Conservation (phyloP, 768 basidiomycete genomes). For the Agaricus sinodeliciosus region DNA sequence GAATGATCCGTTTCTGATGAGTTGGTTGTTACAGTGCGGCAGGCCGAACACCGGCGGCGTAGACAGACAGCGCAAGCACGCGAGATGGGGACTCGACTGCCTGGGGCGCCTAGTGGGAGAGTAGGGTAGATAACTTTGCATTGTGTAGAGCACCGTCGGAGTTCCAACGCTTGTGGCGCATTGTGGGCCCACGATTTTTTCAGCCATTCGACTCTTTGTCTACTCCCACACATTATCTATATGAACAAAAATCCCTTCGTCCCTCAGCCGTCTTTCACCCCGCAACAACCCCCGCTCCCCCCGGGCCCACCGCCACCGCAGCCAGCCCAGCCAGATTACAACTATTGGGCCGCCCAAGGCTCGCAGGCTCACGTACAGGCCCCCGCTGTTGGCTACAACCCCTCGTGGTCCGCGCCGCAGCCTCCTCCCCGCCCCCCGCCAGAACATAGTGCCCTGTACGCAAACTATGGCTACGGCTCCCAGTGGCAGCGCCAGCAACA, state of each 20-base stretch:
- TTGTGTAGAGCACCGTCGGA: constrained; percentile 7
- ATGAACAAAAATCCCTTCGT: constrained; percentile 89
- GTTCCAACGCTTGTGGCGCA: not conserved
- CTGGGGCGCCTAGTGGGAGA: constrained; percentile 45
- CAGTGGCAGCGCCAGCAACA: constrained; percentile 70
- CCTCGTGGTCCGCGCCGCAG: constrained; percentile 63
- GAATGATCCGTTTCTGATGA: not conserved
- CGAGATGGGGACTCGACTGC: constrained; percentile 65
- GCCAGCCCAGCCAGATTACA: constrained; percentile 64
- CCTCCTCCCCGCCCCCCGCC: constrained; percentile 55
- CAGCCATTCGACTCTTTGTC: not conserved
- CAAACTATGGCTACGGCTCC: constrained; percentile 86
- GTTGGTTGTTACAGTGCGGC: constrained; percentile 47
- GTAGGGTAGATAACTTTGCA: constrained; percentile 13
- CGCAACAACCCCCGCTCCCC: constrained; percentile 71
- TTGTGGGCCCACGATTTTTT: no score
- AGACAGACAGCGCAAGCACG: constrained; percentile 61
- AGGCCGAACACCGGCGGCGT: constrained; percentile 64
- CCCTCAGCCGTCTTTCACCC: constrained; percentile 59
- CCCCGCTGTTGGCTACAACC: constrained; percentile 44
- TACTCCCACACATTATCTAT: not conserved
- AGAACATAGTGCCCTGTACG: constrained; percentile 81
- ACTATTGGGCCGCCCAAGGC: constrained; percentile 67
- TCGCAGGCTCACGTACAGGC: constrained; percentile 47
- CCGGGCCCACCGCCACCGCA: constrained; percentile 75